Conservation (phyloP, 2,329 filamentous ascomycete genomes). For the Stromatinia cepivora region DNA sequence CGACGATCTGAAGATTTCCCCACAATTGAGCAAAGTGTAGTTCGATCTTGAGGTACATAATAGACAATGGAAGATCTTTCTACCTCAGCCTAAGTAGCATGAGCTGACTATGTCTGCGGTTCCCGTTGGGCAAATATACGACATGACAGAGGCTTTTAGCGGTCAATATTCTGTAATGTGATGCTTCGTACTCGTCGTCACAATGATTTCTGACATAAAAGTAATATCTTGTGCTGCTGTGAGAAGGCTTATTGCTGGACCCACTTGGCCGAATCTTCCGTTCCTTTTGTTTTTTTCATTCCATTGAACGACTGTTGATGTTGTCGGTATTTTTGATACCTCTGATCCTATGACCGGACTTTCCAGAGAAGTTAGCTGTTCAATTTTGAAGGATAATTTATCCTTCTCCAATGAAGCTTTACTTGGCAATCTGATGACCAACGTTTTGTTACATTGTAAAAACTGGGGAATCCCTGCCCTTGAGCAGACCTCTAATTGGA, state of each 20-base stretch:
- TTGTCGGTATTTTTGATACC: not conserved
- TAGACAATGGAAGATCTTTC: not conserved
- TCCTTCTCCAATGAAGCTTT: not conserved
- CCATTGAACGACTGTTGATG: not conserved
- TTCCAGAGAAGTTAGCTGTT: not conserved
- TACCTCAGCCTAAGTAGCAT: not conserved
- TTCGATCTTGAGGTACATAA: not conserved
- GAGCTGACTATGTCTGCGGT: not conserved
- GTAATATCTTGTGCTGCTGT: not conserved
- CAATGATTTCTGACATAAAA: not conserved
- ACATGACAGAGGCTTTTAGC: not conserved
- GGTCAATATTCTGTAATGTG: not conserved
- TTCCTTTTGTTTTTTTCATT: not conserved
- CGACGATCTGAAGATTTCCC: not conserved
- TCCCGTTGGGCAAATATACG: not conserved
- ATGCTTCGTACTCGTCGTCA: not conserved
- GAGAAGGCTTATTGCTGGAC: not conserved
- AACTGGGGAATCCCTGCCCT: slow-evolving; percentile 4
- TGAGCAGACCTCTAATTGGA: not conserved
- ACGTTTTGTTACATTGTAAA: slow-evolving; percentile 8
- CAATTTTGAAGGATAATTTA: slow-evolving; percentile 15
- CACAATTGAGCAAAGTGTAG: not conserved
- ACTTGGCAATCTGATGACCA: slow-evolving; percentile 15
- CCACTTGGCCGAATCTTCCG: not conserved
- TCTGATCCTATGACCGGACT: not conserved